Evolutionary conservation across 2,329 filamentous ascomycete genomes (phyloP), one percentile per base, ranked within the genome.

Genomic region (Fusarium camptoceras): DNA sequence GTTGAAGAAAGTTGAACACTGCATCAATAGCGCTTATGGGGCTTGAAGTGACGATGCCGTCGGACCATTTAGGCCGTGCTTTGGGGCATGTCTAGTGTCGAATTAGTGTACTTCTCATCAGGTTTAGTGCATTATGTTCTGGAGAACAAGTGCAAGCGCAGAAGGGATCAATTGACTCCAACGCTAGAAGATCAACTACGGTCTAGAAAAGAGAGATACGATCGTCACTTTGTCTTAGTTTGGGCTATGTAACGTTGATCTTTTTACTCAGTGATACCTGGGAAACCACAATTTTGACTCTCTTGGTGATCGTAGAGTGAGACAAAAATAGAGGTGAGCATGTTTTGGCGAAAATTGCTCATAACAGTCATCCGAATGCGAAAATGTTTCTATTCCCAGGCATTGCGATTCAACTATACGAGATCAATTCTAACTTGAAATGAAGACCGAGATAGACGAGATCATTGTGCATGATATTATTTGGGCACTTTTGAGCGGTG

Each of bases 1-100:
- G 16, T 20, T 24, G 20, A 15, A 28, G 27, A 56, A n/a, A 28
- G 43, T 34, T 59, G 24, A 18, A n/a, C 24, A 43, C 28, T 46
- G 41, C 49, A 59, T 57, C 51, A 11, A 42, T 60, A 57, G 58
- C n/a, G 22, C 51, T 60, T 28, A 48, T 43, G 14, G 12, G 50
- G 22, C 28, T 37, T 53, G 24, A 22, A 18, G 25, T 37, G 27
- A 31, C 18, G 25, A 27, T 37, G 22, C 53, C 14, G 30, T 34
- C 55, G 49, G 49, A 42, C 18, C 49, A 14, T 53, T 53, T 53
- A n/a, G n/a, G 9, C 49, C 25, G 24, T 37, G 10, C 30, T 41
- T 37, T 37, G 14, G 28, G 28, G 28, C 28, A 15, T 30, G 28
- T 30, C 28, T 30, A 37, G 31, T 37, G 31, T 18, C 9, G 4